These are phyloP conservation scores for Pestalotiopsis sp. DNA, from an alignment of 2,329 filamentous ascomycete genomes.

Conservation along the genomic window DNA sequence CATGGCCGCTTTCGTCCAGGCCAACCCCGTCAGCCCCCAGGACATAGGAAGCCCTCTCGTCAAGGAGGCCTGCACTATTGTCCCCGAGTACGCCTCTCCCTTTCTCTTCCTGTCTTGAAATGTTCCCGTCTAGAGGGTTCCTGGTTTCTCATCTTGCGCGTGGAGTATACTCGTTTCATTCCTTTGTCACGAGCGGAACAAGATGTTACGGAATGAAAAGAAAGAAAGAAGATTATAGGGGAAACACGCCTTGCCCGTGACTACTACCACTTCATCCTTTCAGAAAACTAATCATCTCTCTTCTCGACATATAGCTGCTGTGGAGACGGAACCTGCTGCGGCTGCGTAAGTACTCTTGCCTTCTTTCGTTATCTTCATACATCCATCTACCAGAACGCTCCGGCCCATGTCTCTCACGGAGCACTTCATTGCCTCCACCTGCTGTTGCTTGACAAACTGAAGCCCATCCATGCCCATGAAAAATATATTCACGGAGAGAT, in stretches of 20 bases:
- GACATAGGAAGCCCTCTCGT: neutral
- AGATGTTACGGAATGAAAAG: too few species aligned
- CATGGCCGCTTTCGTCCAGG: slow-evolving; percentile 7
- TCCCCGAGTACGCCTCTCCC: neutral
- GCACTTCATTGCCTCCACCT: too few species aligned
- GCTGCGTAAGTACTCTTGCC: neutral
- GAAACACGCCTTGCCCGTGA: too few species aligned
- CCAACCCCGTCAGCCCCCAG: neutral
- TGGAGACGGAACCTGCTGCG: slow-evolving; percentile 10
- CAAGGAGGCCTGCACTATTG: neutral
- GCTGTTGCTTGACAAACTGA: too few species aligned
- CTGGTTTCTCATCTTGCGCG: neutral
- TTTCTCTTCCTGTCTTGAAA: neutral
- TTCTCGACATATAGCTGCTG: neutral
- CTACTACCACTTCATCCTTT: neutral
- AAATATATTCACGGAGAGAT: too few species aligned
- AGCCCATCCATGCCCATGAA: too few species aligned
- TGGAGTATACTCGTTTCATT: neutral
- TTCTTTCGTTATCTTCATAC: too few species aligned
- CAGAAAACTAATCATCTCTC: neutral
- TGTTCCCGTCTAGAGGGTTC: neutral
- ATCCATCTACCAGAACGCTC: too few species aligned
- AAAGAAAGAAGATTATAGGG: too few species aligned
- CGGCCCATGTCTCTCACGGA: too few species aligned
- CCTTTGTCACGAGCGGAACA: too few species aligned